Evolutionary conservation across 805 yeast species (phyloP), one percentile per base, ranked within the genome.

Genomic region (Saccharomycopsis oosterbeekiorum): DNA sequence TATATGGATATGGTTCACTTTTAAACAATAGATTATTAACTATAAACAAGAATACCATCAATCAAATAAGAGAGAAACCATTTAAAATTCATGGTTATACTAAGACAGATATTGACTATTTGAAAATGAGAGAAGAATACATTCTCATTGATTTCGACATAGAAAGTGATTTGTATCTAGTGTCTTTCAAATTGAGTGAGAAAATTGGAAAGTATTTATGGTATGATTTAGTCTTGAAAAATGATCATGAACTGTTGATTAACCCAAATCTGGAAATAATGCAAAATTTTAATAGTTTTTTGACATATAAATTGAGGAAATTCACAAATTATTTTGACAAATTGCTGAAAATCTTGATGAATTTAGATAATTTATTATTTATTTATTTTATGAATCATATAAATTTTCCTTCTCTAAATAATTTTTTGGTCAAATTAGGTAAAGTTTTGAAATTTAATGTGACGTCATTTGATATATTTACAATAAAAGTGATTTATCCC

Each of bases 321-420:
- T 21, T 47, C 10, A 47, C 34, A 12, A 24, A 21, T 10, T 47
- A 47, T 21, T 47, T 47, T 47, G 53, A 47, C 10, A 47, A 14
- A 21, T 21, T 47, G 15, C 26, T 15, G 5, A 54, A 34, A 53
- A 42, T 59, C 26, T 57, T 62, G n/a, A n/a, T 36, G n/a, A 41
- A 43, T 15, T 51, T 62, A 37, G 64, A 62, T 37, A 56, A 56
- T 24, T 12, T 62, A 5, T 19, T 59, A 6, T 58, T 42, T 19
- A 56, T 21, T 14, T 57, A 62, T 55, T 62, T 59, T 26, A 24
- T 50, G n/a, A 56, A 37, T 42, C 62, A 62, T 50, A 39, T 41
- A 12, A 58, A 47, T 47, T 24, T 56, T 17, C 64, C 64, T 4
- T 21, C 24, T 10, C 40, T 62, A 6, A 39, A 37, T 39, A 40